Base-by-base conservation (phyloP, 306 rosid genomes). In the Arachis stenosperma region DNA sequence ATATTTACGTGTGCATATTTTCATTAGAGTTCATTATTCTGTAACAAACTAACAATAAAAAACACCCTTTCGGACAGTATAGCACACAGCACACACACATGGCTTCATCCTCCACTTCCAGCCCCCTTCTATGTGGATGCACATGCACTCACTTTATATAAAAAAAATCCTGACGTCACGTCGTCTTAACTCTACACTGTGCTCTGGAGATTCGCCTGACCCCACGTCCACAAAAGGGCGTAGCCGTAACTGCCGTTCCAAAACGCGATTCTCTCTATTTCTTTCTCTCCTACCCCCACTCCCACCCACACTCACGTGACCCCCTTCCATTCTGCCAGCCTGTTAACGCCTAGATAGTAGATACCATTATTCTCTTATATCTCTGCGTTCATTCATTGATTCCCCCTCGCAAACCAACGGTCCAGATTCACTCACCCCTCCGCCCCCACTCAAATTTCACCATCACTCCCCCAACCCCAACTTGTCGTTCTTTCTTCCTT, bases 271-370 rank as follows among this genome's bases (percentile, higher is more conserved):
- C 54, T 48, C 15, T 14, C 14, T 14, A 2, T 11, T 4, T 14
- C 17, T 11, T 11, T 48, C 54, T 4, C 15, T 0, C 6, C 4
- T 11, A n/a, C 15, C 15, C 54, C 6, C 6, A 0, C n/a, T 6
- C 13, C 5, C 15, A 5, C 0, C 14, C 9, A 2, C 10, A 43
- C 9, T 54, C 48, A 63, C 61, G 43, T 70, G 75, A 15, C 7
- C n/a, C 59, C 3, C 5, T n/a, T 52, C 5, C 9, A 6, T 0
- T 3, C 42, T 41, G 77, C 84, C 84, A 83, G 84, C 30, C 87
- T 83, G 84, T 72, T 17, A 70, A 56, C 75, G 15, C 75, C 69
- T 63, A 62, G 68, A 61, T 22, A 22, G 27, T 33, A 33, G 37
- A 33, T 33, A 33, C 37, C 37, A 33, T 33, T 33, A 33, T 33